Conservation (phyloP, 2,329 filamentous ascomycete genomes). For the Sclerotinia subarctica region DNA sequence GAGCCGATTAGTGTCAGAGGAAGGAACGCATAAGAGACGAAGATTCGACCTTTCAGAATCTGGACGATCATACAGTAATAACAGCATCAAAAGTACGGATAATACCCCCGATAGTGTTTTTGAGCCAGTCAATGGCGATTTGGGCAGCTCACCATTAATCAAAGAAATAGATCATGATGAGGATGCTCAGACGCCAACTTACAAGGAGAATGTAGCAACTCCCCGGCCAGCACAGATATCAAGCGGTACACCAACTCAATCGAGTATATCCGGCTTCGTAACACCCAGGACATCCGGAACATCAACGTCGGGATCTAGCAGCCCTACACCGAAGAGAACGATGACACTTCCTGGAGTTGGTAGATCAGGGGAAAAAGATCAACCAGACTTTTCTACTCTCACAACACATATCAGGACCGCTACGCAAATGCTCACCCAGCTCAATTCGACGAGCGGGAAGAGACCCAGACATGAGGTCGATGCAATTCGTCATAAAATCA, state of each 20-base stretch:
- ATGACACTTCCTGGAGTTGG: conserved; percentile 57
- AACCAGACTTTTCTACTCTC: conserved; percentile 76
- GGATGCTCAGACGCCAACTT: conserved; percentile 23
- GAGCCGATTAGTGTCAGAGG: conserved; percentile 54
- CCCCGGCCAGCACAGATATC: conserved; percentile 53
- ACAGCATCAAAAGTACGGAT: conserved; percentile 42
- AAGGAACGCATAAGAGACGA: conserved; percentile 52
- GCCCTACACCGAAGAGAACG: conserved; percentile 58
- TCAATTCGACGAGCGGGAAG: conserved; percentile 77
- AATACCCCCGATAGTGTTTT: conserved; percentile 66
- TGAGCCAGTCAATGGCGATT: conserved; percentile 74
- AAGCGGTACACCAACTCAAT: conserved; percentile 59
- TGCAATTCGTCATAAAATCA: conserved; percentile 80
- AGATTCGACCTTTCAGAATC: conserved; percentile 70
- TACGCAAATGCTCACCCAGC: conserved; percentile 80
- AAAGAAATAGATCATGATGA: conserved; percentile 50
- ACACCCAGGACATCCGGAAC: conserved; percentile 69
- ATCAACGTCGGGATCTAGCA: conserved; percentile 65
- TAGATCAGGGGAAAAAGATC: conserved; percentile 55
- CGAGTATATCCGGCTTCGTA: conserved; percentile 56
- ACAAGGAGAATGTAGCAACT: conserved; percentile 36
- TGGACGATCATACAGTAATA: conserved; percentile 44
- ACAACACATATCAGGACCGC: conserved; percentile 86
- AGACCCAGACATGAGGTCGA: conserved; percentile 77
- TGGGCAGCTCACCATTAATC: conserved; percentile 70